phyloP scores from a whole-genome alignment of 768 basidiomycete species.

The Podaxis carcinomalis region DNA sequence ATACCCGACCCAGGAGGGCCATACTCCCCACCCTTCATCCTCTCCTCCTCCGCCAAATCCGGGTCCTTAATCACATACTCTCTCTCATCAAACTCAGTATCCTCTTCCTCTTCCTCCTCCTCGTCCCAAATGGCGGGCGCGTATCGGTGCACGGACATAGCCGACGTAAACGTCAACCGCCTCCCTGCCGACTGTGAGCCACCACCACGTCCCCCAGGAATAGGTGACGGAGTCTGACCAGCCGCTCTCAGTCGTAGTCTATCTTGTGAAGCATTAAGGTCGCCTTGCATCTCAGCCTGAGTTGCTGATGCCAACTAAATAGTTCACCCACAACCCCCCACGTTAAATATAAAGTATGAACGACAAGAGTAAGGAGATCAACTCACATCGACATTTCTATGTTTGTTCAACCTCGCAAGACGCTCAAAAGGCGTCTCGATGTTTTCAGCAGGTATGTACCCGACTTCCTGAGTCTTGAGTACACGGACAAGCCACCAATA shows the following conservation, averaged over 20 bases:
- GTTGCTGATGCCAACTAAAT: constrained; percentile 70
- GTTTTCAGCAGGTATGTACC: constrained; percentile 98
- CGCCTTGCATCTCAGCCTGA: constrained; percentile 61
- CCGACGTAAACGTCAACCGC: constrained; percentile 69
- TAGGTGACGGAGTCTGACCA: constrained; percentile 49
- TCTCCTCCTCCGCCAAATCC: constrained; percentile 46
- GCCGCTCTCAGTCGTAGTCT: constrained; percentile 42
- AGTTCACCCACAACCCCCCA: not conserved
- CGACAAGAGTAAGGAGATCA: constrained; percentile 1
- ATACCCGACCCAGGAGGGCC: not conserved
- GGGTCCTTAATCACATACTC: constrained; percentile 68
- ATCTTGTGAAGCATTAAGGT: constrained; percentile 44
- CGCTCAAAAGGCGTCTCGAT: constrained; percentile 98
- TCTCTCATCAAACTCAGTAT: constrained; percentile 63
- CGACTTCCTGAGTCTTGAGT: constrained; percentile 97
- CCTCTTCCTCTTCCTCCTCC: constrained; percentile 66
- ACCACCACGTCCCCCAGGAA: constrained; percentile 29
- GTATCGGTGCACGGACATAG: constrained; percentile 67
- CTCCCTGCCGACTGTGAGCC: constrained; percentile 30
- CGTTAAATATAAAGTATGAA: constrained; percentile 6
- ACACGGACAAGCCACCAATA: constrained; percentile 99
- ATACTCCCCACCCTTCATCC: not conserved
- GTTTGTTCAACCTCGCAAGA: constrained; percentile 92
- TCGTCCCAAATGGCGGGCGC: constrained; percentile 83
- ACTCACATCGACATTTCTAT: constrained; percentile 93